phyloP scores from a whole-genome alignment of 75 land plant genomes.

The Pinus tabuliformis region DNA sequence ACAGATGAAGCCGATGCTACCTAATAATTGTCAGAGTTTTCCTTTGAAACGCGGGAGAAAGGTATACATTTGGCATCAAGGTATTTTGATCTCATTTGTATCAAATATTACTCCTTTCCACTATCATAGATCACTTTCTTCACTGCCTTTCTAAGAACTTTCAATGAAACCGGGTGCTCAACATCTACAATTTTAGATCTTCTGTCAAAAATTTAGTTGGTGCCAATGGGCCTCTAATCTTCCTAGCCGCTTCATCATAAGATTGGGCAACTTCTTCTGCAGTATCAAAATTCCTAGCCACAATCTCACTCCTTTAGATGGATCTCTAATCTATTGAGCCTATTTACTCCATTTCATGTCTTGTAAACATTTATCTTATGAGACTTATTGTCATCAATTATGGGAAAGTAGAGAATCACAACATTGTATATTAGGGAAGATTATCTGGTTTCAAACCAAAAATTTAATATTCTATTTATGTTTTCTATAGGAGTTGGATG shows the following conservation, averaged over 20 bases:
- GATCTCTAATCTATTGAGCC: constrained; percentile 23
- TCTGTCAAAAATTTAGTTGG: constrained; percentile 9
- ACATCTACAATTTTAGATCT: background rate
- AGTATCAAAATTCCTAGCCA: constrained; percentile 18
- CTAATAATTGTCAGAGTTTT: no score
- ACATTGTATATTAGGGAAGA: no score
- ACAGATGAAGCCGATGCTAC: no score
- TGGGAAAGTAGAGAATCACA: no score
- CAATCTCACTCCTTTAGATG: constrained; percentile 10
- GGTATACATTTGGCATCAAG: background rate
- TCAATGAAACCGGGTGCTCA: background rate
- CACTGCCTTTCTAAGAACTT: background rate
- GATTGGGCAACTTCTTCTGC: constrained; percentile 13
- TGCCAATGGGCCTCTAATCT: constrained; percentile 13
- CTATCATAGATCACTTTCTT: background rate
- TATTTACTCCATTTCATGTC: constrained; percentile 16
- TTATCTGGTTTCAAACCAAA: no score
- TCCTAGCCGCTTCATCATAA: constrained; percentile 20
- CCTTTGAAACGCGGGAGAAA: no score
- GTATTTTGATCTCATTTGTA: background rate
- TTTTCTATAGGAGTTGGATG: no score
- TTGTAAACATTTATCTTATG: no score
- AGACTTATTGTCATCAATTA: no score
- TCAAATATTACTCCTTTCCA: background rate
- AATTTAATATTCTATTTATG: no score